Evolutionary conservation across 139 green algal genomes (phyloP).

Genomic region (Auxenochlorella protothecoides): DNA sequence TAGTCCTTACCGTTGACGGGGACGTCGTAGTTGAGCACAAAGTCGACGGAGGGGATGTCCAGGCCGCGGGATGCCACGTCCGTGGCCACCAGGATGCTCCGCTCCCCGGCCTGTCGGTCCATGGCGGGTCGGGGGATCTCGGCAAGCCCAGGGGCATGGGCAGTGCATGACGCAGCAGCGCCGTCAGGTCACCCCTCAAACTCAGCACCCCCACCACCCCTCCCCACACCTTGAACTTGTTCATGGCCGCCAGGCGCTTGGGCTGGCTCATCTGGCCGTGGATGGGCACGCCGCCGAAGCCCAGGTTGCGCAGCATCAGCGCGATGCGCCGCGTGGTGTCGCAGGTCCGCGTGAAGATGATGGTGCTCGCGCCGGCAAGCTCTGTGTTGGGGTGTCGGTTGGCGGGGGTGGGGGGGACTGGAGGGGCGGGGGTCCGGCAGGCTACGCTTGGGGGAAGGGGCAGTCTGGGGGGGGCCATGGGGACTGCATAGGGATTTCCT

Average conservation of each 20-base stretch:
- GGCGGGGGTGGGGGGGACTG: conserved; percentile 4
- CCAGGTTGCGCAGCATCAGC: conserved; percentile 90
- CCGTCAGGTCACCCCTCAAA: too few relatives aligned
- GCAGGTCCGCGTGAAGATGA: conserved; percentile 96
- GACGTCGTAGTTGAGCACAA: conserved; percentile 97
- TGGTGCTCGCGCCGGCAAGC: conserved; percentile 52
- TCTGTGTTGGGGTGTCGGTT: conserved; percentile 26
- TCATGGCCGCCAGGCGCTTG: conserved; percentile 89
- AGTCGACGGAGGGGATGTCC: conserved; percentile 91
- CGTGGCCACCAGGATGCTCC: conserved; percentile 75
- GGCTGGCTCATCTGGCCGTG: conserved; percentile 96
- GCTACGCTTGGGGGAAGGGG: background rate
- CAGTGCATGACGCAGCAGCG: too few relatives aligned
- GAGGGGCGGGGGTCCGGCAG: background rate
- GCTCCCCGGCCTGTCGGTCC: conserved; percentile 47
- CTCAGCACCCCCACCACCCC: background rate
- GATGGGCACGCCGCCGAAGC: conserved; percentile 93
- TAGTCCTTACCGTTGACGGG: conserved; percentile 94
- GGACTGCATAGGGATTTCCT: background rate
- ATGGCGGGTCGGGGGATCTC: too few relatives aligned
- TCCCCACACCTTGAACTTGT: conserved; percentile 90
- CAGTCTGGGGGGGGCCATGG: background rate
- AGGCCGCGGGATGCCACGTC: conserved; percentile 86
- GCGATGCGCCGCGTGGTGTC: conserved; percentile 80
- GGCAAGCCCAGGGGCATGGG: too few relatives aligned